phyloP scores from a whole-genome alignment of 2,329 filamentous ascomycete species.

The Exophiala dermatitidis region DNA sequence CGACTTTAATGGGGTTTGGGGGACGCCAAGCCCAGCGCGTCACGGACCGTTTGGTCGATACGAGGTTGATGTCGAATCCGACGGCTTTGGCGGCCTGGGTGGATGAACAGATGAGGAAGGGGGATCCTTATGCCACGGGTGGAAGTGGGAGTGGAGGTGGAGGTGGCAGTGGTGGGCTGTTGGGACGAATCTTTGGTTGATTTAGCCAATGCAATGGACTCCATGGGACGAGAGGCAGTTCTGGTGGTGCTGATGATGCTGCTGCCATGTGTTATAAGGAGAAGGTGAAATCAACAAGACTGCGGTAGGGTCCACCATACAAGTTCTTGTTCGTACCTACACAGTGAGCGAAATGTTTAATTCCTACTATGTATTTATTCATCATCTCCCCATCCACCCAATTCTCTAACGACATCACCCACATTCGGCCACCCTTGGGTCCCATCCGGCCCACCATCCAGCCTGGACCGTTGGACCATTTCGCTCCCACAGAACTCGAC shows the following conservation, averaged over 20 bases:
- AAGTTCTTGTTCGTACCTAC: too few species aligned
- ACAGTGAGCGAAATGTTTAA: background rate
- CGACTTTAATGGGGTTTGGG: constrained; percentile 25
- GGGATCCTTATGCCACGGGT: constrained; percentile 19
- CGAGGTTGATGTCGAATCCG: constrained; percentile 21
- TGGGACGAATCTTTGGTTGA: constrained; percentile 20
- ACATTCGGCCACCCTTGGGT: constrained; percentile 24
- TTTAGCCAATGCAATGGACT: too few species aligned
- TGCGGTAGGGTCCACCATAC: too few species aligned
- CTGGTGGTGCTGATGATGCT: too few species aligned
- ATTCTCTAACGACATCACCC: constrained; percentile 24
- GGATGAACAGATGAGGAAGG: constrained; percentile 25
- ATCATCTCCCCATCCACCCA: constrained; percentile 26
- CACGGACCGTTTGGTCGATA: constrained; percentile 24
- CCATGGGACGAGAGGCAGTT: too few species aligned
- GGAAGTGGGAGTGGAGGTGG: constrained; percentile 5
- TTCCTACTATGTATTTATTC: background rate
- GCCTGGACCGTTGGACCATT: constrained; percentile 17
- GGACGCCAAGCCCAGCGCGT: constrained; percentile 25
- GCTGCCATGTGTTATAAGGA: too few species aligned
- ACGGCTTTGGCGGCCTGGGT: constrained; percentile 21
- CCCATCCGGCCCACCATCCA: constrained; percentile 15
- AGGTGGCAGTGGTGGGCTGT: constrained; percentile 6
- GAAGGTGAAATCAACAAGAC: too few species aligned
- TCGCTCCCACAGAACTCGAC: constrained; percentile 24